Base-by-base conservation (phyloP, 352 stramenopile genomes). In the Phytophthora uliginosa region DNA sequence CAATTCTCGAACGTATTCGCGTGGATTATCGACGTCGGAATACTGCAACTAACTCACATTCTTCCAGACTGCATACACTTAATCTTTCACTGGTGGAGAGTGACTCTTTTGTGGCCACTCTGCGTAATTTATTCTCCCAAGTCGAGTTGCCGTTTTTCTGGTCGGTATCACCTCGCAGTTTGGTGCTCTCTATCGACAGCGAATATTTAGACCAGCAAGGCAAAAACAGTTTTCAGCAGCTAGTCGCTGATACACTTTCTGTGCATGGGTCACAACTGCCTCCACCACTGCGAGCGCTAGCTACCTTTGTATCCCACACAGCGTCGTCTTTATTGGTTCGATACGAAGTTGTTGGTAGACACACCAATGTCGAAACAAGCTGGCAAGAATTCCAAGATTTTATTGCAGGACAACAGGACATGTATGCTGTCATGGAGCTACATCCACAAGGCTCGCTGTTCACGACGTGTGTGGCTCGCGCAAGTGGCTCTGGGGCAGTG, bases 381-480 rank as follows among this genome's bases (percentile, higher is more conserved):
- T 95, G 88, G 88, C 68, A 69, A 38, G 82, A 88, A 9, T 91
- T 95, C 28, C 85, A 93, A 58, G 75, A 81, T 3, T 78, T 89
- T 4, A 67, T 95, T 1, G 73, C 73, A 13, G 88, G 84, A 15
- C 70, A 89, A 6, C 83, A 93, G 57, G 78, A 93, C 38, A 79
- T 71, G 2, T 95, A 94, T 58, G 87, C 87, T 0, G 48, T 92
- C 12, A 48, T 96, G 13, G 73, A 92, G 42, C 24, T 96, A 0
- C 72, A 81, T 18, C 89, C 89, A n/a, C 86, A 96, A 59, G 88
- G 87, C 9, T 75, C 92, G 40, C 42, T 77, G 4, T 93, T 91
- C 58, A 66, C 77, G 1, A 95, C 89, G 1, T 60, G 60, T 12
- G 72, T 93, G 0, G 77, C 89, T 36, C 74, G 74, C 40, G 78